Conservation (phyloP, 2,329 filamentous ascomycete species). For the Teratosphaeria destructans region DNA sequence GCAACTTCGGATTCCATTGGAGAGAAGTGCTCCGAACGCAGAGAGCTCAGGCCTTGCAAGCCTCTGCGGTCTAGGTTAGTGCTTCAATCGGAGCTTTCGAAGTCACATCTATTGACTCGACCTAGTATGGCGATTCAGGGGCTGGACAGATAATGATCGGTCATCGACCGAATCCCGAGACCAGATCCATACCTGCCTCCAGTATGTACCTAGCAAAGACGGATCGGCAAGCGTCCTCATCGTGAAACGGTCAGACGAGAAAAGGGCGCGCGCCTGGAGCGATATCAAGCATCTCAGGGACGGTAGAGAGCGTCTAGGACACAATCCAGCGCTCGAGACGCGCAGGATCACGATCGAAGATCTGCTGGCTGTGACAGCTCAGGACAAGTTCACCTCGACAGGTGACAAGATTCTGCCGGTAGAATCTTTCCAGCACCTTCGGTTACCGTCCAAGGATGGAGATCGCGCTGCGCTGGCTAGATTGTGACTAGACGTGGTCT, state of each 20-base stretch:
- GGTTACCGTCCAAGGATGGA: conserved; percentile 12
- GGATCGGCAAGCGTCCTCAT: conserved; percentile 9
- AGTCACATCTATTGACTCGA: background rate
- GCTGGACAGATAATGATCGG: background rate
- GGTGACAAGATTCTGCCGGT: background rate
- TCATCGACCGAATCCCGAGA: background rate
- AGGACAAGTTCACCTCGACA: conserved; percentile 7
- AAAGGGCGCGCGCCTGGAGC: conserved; percentile 10
- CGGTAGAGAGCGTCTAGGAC: conserved; percentile 17
- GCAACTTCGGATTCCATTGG: background rate
- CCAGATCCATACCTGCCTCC: conserved; percentile 10
- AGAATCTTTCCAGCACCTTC: conserved; percentile 3
- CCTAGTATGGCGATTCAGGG: background rate
- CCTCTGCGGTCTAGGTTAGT: conserved; percentile 12
- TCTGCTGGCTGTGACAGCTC: conserved; percentile 13
- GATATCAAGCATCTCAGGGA: conserved; percentile 16
- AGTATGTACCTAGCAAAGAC: conserved; percentile 5
- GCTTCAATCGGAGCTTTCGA: background rate
- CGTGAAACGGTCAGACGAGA: conserved; percentile 14
- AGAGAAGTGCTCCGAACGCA: conserved; percentile 1
- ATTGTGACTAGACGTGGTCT: conserved; percentile 5
- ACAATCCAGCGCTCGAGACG: conserved; percentile 16
- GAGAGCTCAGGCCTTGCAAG: conserved; percentile 9
- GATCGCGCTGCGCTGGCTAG: conserved; percentile 20
- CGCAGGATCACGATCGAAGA: conserved; percentile 14